Evolutionary conservation across 495 filamentous ascomycete species (phyloP).

Genomic region (Aspergillus kassunensis): DNA sequence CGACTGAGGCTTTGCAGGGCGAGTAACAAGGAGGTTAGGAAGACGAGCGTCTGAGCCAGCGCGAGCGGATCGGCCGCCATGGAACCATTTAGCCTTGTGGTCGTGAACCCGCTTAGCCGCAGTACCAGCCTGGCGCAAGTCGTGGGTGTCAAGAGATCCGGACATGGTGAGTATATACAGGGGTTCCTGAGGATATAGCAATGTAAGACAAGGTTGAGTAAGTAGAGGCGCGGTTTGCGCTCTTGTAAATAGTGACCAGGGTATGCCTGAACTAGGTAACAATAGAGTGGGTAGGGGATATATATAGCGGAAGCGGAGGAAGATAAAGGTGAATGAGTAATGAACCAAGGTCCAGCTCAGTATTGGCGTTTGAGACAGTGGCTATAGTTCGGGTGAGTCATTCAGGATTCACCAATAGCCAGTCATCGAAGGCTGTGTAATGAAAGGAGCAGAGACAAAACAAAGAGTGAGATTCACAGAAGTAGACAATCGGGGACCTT

Average conservation of each 20-base stretch:
- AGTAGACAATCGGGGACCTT: constrained; percentile 2
- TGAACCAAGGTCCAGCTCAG: neutral
- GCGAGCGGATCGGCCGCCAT: constrained; percentile 31
- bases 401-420: neutral
- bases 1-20: constrained; percentile 26
- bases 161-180: constrained; percentile 13
- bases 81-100: constrained; percentile 53
- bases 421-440: constrained; percentile 5
- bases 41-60: constrained; percentile 2
- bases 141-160: constrained; percentile 11
- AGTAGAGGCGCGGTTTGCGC: neutral
- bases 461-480: neutral
- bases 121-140: constrained; percentile 25
- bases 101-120: constrained; percentile 44
- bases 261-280: constrained; percentile 5
- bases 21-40: constrained; percentile 17
- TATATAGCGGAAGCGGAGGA: neutral
- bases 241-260: neutral
- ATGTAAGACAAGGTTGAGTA: neutral
- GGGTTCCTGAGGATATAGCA: neutral
- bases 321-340: constrained; percentile 6
- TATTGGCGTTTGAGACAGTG: neutral
- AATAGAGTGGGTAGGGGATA: neutral
- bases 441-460: neutral
- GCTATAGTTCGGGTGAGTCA: constrained; percentile 19